Evolutionary conservation across 2,329 filamentous ascomycete species (phyloP).

Genomic region (Colletotrichum sp.): DNA sequence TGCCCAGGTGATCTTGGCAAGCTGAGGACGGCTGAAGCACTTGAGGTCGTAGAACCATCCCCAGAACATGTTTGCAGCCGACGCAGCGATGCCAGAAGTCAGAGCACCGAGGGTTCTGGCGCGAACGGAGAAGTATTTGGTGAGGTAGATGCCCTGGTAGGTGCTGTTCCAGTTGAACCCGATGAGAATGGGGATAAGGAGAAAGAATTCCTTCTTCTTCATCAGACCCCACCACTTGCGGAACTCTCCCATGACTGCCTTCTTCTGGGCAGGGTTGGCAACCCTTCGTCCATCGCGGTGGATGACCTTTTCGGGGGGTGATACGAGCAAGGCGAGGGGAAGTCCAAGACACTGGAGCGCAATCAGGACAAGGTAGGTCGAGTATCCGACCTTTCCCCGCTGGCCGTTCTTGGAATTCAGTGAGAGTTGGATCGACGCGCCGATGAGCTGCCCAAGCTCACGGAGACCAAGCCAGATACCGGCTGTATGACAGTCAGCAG

Average conservation of each 20-base stretch:
- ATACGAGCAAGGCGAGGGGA: slow-evolving; percentile 48
- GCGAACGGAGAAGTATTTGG: slow-evolving; percentile 57
- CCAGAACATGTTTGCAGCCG: slow-evolving; percentile 51
- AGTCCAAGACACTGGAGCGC: slow-evolving; percentile 50
- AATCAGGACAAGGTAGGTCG: slow-evolving; percentile 45
- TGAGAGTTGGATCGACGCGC: slow-evolving; percentile 54
- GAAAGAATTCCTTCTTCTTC: slow-evolving; percentile 47
- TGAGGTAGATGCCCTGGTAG: slow-evolving; percentile 57
- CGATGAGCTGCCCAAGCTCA: slow-evolving; percentile 58
- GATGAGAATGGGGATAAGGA: slow-evolving; percentile 53
- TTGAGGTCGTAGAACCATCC: slow-evolving; percentile 54
- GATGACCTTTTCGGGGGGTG: slow-evolving; percentile 50
- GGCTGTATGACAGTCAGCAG: slow-evolving; percentile 27
- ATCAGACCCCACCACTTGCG: slow-evolving; percentile 42
- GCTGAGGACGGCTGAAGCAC: slow-evolving; percentile 41
- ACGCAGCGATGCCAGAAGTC: slow-evolving; percentile 49
- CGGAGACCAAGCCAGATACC: slow-evolving; percentile 59
- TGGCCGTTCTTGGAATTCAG: slow-evolving; percentile 49
- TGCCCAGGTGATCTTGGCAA: slow-evolving; percentile 48
- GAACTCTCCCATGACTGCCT: slow-evolving; percentile 40
- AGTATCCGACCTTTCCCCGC: slow-evolving; percentile 50
- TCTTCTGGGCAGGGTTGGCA: slow-evolving; percentile 38
- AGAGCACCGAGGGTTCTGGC: slow-evolving; percentile 50
- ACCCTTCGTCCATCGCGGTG: slow-evolving; percentile 37
- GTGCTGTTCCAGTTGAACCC: slow-evolving; percentile 57